Percentiles rank a stretch among this genome's conserved stretches.
These are phyloP conservation scores for Verbena officinalis DNA, from an alignment of 257 asterid species.

Conservation along the genomic window DNA sequence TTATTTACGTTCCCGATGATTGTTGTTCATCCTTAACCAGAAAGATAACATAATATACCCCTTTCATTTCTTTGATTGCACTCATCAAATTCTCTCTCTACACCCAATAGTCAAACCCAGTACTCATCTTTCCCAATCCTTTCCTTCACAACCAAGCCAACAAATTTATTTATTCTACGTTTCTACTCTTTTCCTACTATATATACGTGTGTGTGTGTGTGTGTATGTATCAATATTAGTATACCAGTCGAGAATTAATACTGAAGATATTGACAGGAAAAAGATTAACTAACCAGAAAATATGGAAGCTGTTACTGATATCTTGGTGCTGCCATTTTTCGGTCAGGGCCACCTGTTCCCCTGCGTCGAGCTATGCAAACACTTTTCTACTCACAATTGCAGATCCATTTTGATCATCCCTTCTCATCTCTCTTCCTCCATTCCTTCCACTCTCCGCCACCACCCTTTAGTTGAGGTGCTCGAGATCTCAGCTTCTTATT, in stretches of 20 bases:
- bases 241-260: conserved; percentile 1
- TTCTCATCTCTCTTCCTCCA: conserved; percentile 65
- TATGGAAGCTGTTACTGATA: conserved; percentile 52
- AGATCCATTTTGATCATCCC: conserved; percentile 58
- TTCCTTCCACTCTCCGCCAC: conserved; percentile 38
- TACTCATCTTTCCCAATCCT: neutral
- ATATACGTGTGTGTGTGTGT: neutral
- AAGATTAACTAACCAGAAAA: neutral
- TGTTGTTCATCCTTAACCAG: neutral
- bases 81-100: neutral
- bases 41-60: neutral
- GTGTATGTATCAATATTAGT: neutral
- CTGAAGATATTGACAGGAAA: neutral
- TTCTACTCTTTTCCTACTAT: neutral
- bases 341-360: conserved; percentile 85
- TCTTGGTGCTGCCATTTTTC: conserved; percentile 71
- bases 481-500: conserved; percentile 31
- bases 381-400: conserved; percentile 42
- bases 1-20: too few relatives aligned
- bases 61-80: conserved; percentile 12
- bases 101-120: conserved; percentile 2
- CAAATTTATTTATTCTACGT: neutral
- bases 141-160: conserved; percentile 29
- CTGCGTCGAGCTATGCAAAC: conserved; percentile 66
- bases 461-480: conserved; percentile 36